Percentiles rank a stretch among this genome's conserved stretches.
Evolutionary conservation across 345 rosid genomes (phyloP).

Genomic region (Salix arbutifolia): DNA sequence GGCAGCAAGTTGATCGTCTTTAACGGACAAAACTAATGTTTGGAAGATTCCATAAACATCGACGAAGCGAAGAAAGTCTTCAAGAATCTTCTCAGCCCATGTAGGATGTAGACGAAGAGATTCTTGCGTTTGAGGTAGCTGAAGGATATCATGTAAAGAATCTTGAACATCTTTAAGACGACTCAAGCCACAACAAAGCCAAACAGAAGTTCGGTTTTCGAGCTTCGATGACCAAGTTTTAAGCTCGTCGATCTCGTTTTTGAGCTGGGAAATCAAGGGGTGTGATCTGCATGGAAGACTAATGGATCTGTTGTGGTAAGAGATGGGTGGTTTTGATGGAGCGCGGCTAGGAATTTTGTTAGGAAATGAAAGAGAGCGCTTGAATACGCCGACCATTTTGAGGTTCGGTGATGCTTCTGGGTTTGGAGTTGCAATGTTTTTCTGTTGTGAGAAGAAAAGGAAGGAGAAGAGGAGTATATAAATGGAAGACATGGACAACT

Average conservation of each 20-base stretch:
- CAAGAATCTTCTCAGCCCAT: slow-evolving; percentile 49
- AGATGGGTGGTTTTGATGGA: slow-evolving; percentile 33
- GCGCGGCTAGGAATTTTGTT: slow-evolving; percentile 34
- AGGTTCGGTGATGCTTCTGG: neutral
- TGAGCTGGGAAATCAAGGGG: slow-evolving; percentile 51
- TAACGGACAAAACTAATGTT: slow-evolving; percentile 31
- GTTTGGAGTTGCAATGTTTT: neutral
- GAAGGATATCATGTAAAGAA: slow-evolving; percentile 44
- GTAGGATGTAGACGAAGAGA: slow-evolving; percentile 37
- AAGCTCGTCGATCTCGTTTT: slow-evolving; percentile 30
- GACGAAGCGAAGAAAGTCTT: slow-evolving; percentile 45
- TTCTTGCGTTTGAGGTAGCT: slow-evolving; percentile 51
- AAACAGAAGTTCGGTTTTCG: slow-evolving; percentile 24
- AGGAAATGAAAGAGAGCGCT: slow-evolving; percentile 56
- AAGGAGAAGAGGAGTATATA: neutral
- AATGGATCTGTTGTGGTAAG: slow-evolving; percentile 54
- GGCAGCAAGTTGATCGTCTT: slow-evolving; percentile 46
- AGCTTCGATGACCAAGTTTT: slow-evolving; percentile 24
- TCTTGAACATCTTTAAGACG: slow-evolving; percentile 41
- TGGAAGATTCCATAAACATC: slow-evolving; percentile 60
- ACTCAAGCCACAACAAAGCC: slow-evolving; percentile 41
- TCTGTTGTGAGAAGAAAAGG: neutral
- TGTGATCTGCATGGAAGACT: slow-evolving; percentile 58
- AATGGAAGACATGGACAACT: neutral
- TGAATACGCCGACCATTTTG: slow-evolving; percentile 41